Evolutionary conservation across 345 rosid species (phyloP), one percentile per base, ranked within the genome.

Genomic region (Melaleuca alternifolia): DNA sequence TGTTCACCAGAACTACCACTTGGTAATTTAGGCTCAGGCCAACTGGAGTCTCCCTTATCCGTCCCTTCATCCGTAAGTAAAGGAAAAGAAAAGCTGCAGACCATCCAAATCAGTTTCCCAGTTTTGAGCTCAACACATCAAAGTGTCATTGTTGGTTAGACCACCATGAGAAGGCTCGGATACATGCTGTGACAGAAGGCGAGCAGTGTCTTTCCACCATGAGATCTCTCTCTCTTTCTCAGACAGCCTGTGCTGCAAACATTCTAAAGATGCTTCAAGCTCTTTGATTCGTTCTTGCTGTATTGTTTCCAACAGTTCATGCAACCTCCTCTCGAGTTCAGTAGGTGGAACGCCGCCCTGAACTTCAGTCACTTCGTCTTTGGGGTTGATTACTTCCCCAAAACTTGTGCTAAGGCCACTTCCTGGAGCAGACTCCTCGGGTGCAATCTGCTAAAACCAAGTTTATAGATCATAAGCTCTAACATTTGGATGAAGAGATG

Each of bases 201-300:
- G 83, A 37, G 96, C 98, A 11, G 94, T 93, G 89, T 92, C 98
- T 90, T 92, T 96, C 98, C 97, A 97, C 98, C 94, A 92, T 16
- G 92, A 90, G 76, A 91, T 89, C 93, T 97, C 98, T 44, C 83
- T 77, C 59, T 97, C 97, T 75, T 93, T 94, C 89, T 92, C 91
- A 7, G 48, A 85, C 48, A 96, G 97, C 90, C 87, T 92, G 57
- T 84, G 84, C 71, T 88, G 88, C 61, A 91, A 89, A 51, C 86
- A 84, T 83, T 88, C 90, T 82, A 97, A 85, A 79, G 93, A 94
- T 54, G 85, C 87, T 92, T 96, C 93, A 3, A 97, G 91, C 92
- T 94, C 96, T 87, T 88, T 90, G 85, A 96, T 96, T 85, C 91
- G 90, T 59, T 95, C 97, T 85, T 90, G 90, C 90, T 92, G 98